A percentile compares a stretch with the other conserved stretches of the same genome.
These are phyloP conservation scores for Apiotrichum gracile DNA, from an alignment of 1,284 basidiomycete genomes.

Conservation along the genomic window DNA sequence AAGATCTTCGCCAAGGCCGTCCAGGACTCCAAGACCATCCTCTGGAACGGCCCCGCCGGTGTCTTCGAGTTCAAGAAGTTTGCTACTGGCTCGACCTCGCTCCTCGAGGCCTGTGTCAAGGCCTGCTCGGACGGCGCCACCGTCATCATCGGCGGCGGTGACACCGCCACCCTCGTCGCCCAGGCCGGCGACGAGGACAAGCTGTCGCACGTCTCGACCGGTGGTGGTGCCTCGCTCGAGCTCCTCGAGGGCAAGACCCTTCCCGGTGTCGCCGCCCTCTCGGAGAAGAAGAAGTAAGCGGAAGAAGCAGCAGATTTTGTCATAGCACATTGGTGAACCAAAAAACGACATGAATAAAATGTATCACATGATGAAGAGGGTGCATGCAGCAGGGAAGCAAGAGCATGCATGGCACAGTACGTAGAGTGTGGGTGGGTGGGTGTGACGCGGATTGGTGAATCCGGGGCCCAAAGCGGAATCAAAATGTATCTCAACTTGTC, in stretches of 20 bases:
- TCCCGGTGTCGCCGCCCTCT: conserved; percentile 77
- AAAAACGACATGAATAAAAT: conserved; percentile 1
- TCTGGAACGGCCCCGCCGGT: conserved; percentile 98
- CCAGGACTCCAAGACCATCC: conserved; percentile 85
- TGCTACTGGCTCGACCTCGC: conserved; percentile 73
- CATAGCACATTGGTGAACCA: no score
- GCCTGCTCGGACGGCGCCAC: conserved; percentile 80
- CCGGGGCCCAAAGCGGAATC: no score
- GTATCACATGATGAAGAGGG: not conserved
- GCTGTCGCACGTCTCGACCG: conserved; percentile 93
- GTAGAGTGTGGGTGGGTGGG: not conserved
- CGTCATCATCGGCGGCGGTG: conserved; percentile 91
- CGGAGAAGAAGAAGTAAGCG: conserved; percentile 57
- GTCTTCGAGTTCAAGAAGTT: conserved; percentile 97
- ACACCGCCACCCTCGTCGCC: conserved; percentile 85
- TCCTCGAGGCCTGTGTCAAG: conserved; percentile 81
- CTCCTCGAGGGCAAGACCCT: conserved; percentile 92
- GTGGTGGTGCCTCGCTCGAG: conserved; percentile 92
- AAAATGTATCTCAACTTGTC: no score
- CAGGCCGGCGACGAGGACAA: conserved; percentile 76
- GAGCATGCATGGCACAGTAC: no score
- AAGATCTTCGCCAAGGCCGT: conserved; percentile 77
- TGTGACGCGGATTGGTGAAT: no score
- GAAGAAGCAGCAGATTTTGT: not conserved
- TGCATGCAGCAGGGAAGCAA: not conserved